Conservation (phyloP, 352 stramenopile species). For the Phytophthora quininea region DNA sequence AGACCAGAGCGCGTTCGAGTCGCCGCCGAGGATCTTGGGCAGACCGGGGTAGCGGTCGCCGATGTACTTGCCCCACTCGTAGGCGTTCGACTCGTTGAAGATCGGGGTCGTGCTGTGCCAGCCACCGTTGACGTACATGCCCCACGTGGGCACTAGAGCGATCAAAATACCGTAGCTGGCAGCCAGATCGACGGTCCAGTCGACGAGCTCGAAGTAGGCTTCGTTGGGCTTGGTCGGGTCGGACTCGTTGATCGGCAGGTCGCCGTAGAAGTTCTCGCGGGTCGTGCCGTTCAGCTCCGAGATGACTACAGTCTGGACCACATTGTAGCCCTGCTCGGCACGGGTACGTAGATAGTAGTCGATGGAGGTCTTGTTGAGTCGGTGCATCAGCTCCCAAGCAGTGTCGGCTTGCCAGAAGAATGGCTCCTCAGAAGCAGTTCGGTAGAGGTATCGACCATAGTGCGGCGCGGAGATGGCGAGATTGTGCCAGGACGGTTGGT, state of each 20-base stretch:
- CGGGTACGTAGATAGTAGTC: constrained; percentile 30
- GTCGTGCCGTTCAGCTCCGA: constrained; percentile 24
- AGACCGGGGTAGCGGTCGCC: constrained; percentile 21
- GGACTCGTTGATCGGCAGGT: constrained; percentile 28
- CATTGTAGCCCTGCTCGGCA: constrained; percentile 31
- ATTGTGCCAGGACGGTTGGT: constrained; percentile 22
- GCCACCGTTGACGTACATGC: constrained; percentile 14
- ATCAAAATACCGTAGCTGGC: constrained; percentile 36
- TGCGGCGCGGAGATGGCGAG: constrained; percentile 21
- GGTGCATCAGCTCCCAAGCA: constrained; percentile 30
- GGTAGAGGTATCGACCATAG: constrained; percentile 24
- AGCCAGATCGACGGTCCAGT: constrained; percentile 26
- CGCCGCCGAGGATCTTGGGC: constrained; percentile 27
- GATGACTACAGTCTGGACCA: constrained; percentile 25
- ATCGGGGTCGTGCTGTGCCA: constrained; percentile 14
- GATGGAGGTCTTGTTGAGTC: constrained; percentile 39
- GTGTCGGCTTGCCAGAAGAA: constrained; percentile 38
- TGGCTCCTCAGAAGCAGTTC: constrained; percentile 15
- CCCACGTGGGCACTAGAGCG: constrained; percentile 17
- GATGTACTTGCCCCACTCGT: constrained; percentile 20
- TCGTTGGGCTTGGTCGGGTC: constrained; percentile 23
- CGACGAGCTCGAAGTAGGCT: constrained; percentile 29
- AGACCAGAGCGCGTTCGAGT: constrained; percentile 22
- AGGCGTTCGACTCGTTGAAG: constrained; percentile 19
- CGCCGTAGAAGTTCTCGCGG: constrained; percentile 26